Conservation (phyloP, 2,329 filamentous ascomycete genomes). For the Claviceps spartinae region DNA sequence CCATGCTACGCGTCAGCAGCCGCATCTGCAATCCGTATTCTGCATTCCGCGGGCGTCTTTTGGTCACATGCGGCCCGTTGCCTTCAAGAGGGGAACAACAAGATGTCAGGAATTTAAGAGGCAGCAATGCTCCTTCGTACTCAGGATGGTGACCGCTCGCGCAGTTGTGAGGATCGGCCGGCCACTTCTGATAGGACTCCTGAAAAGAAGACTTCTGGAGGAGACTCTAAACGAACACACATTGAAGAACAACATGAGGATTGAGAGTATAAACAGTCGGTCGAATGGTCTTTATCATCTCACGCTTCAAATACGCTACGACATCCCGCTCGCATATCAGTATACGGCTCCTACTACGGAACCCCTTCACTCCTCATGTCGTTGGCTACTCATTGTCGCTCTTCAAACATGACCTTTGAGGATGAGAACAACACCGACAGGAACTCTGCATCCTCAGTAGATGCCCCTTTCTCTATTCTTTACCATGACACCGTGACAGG, state of each 20-base stretch:
- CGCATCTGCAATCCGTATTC: constrained; percentile 21
- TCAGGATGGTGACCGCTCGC: constrained; percentile 8
- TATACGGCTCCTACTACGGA: background rate
- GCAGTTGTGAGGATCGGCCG: constrained; percentile 10
- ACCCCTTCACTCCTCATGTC: background rate
- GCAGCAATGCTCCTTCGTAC: no score
- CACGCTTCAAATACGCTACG: constrained; percentile 8
- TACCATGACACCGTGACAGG: constrained; percentile 37
- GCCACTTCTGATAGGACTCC: no score
- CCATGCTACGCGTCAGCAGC: constrained; percentile 20
- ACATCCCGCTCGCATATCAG: background rate
- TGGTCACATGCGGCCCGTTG: no score
- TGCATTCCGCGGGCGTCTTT: constrained; percentile 14
- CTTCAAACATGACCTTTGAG: constrained; percentile 29
- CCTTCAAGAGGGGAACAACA: no score
- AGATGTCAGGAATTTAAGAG: no score
- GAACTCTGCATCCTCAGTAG: constrained; percentile 52
- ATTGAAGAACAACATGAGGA: background rate
- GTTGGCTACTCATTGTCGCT: background rate
- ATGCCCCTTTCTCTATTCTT: constrained; percentile 44
- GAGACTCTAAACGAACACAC: no score
- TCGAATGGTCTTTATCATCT: constrained; percentile 1
- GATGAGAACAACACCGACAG: constrained; percentile 61
- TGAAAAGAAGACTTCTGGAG: no score
- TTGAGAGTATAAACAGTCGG: constrained; percentile 3